phyloP scores from a whole-genome alignment of 2,329 filamentous ascomycete species.

The Chaetomium sp. region DNA sequence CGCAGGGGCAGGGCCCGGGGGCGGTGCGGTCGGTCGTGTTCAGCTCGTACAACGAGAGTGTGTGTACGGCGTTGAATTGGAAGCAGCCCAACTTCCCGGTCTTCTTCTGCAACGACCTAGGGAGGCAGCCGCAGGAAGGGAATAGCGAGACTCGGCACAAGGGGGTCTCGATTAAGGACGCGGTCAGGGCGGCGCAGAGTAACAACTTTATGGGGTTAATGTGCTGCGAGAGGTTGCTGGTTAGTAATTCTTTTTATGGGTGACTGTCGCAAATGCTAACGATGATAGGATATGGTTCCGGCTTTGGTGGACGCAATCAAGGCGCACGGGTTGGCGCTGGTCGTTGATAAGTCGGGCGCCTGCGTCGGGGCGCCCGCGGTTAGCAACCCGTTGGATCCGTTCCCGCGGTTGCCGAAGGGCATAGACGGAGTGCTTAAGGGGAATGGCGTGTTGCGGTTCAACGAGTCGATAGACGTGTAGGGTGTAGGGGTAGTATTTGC shows the following conservation, averaged over 20 bases:
- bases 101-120: slow-evolving; percentile 91
- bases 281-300: slow-evolving; percentile 79
- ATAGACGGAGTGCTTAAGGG: slow-evolving; percentile 84
- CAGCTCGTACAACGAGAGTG: slow-evolving; percentile 84
- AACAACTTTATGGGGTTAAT: slow-evolving; percentile 99
- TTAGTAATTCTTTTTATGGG: slow-evolving; percentile 43
- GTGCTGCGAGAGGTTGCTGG: slow-evolving; percentile 82
- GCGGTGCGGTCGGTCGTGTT: slow-evolving; percentile 87
- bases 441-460: slow-evolving; percentile 88
- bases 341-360: slow-evolving; percentile 79
- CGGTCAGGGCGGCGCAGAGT: slow-evolving; percentile 85
- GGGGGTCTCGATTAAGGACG: slow-evolving; percentile 88
- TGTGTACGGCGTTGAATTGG: slow-evolving; percentile 97
- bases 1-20: slow-evolving; percentile 67
- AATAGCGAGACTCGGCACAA: slow-evolving; percentile 54
- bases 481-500: not conserved
- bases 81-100: slow-evolving; percentile 99
- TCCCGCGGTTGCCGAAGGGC: slow-evolving; percentile 70
- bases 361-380: slow-evolving; percentile 39
- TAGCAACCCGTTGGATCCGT: slow-evolving; percentile 50
- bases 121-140: slow-evolving; percentile 46
- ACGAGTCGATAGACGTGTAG: slow-evolving; percentile 80
- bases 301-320: slow-evolving; percentile 92
- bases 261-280: slow-evolving; percentile 9
- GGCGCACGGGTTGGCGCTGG: slow-evolving; percentile 86